Percentiles rank a stretch among this genome's conserved stretches.
Conservation (phyloP, 2,329 filamentous ascomycete species). For the Beauveria varroae region DNA sequence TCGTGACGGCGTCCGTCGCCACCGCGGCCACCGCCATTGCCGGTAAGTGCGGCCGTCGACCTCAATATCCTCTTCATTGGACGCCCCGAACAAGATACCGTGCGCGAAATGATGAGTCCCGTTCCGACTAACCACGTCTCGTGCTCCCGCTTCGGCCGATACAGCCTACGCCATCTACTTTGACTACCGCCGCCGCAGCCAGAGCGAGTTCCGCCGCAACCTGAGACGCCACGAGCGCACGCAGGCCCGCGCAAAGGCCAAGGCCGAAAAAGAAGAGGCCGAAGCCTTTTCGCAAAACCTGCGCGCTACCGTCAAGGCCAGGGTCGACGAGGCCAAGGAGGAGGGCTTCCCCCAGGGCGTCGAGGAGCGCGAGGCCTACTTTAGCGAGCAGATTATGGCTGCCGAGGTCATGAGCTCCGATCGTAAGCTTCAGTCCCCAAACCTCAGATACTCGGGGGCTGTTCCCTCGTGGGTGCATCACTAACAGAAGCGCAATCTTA, state of each 20-base stretch:
- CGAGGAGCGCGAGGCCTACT: slow-evolving; percentile 92
- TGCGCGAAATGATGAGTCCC: background rate
- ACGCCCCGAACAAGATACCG: background rate
- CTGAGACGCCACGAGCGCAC: slow-evolving; percentile 70
- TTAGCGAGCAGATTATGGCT: slow-evolving; percentile 88
- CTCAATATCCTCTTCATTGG: background rate
- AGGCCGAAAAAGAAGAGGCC: slow-evolving; percentile 64
- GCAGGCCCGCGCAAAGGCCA: slow-evolving; percentile 60
- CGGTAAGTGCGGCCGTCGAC: slow-evolving; percentile 36
- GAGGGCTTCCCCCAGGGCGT: slow-evolving; percentile 87
- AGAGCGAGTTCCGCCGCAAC: slow-evolving; percentile 58
- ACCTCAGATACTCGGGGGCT: too few species aligned
- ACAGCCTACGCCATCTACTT: slow-evolving; percentile 61
- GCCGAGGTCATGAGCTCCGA: slow-evolving; percentile 79
- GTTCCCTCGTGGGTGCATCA: background rate
- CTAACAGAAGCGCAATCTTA: slow-evolving; percentile 2
- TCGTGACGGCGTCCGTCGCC: slow-evolving; percentile 55
- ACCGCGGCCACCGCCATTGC: slow-evolving; percentile 52
- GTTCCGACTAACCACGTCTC: slow-evolving; percentile 3
- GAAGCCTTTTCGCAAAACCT: slow-evolving; percentile 58
- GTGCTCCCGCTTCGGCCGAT: background rate
- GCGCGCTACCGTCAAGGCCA: slow-evolving; percentile 64
- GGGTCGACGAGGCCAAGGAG: slow-evolving; percentile 74
- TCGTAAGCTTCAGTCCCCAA: slow-evolving; percentile 47
- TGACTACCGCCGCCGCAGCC: slow-evolving; percentile 57